These are phyloP conservation scores for Cutaneotrichosporon sp. DNA, from an alignment of 1,284 basidiomycete species.

Conservation along the genomic window DNA sequence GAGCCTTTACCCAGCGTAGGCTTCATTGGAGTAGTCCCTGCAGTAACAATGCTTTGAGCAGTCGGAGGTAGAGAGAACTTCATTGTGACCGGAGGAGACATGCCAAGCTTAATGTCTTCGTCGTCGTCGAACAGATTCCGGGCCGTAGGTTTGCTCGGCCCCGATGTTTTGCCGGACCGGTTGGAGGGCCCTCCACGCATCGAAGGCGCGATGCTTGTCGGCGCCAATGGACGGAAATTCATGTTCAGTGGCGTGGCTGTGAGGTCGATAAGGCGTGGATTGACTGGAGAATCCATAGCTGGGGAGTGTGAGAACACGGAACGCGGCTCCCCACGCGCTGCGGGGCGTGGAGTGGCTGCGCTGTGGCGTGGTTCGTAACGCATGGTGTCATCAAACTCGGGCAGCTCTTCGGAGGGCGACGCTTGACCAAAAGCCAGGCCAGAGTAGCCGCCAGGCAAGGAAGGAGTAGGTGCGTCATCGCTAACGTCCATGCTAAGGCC, in stretches of 20 bases:
- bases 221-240: slow-evolving; percentile 39
- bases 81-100: slow-evolving; percentile 82
- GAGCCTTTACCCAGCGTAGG: neutral
- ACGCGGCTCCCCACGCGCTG: neutral
- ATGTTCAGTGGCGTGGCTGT: slow-evolving; percentile 55
- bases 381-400: neutral
- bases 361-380: neutral
- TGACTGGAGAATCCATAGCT: neutral
- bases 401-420: neutral
- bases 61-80: slow-evolving; percentile 69
- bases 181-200: neutral
- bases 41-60: slow-evolving; percentile 47
- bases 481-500: slow-evolving; percentile 37
- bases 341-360: neutral
- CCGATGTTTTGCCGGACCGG: neutral
- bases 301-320: neutral
- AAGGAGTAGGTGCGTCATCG: slow-evolving; percentile 32
- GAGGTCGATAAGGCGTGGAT: slow-evolving; percentile 52
- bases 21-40: slow-evolving; percentile 3
- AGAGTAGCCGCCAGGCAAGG: slow-evolving; percentile 35
- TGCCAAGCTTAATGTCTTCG: slow-evolving; percentile 56
- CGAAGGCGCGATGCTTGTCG: neutral
- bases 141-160: neutral
- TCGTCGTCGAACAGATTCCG: slow-evolving; percentile 25
- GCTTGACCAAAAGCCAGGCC: neutral